Evolutionary conservation across 2,329 filamentous ascomycete species (phyloP).

Genomic region (Trichoderma cornu-damae): DNA sequence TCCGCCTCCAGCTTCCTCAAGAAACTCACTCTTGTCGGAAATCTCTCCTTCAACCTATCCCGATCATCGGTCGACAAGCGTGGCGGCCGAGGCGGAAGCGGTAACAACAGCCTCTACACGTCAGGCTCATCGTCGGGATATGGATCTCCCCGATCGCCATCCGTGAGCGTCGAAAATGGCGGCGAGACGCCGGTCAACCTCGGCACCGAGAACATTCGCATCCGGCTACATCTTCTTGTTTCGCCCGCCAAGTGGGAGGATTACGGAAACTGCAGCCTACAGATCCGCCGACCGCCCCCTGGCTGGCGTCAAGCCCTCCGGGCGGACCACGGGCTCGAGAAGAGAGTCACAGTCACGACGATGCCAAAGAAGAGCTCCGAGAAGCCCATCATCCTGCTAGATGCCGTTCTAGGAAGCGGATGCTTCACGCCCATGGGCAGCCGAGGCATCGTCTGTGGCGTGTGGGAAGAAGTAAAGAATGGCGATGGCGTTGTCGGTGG

Average conservation of each 20-base stretch:
- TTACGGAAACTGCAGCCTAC: slow-evolving; percentile 76
- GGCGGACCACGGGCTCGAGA: slow-evolving; percentile 65
- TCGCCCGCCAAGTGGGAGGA: slow-evolving; percentile 81
- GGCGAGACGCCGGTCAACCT: slow-evolving; percentile 57
- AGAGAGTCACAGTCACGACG: slow-evolving; percentile 74
- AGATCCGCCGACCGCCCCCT: slow-evolving; percentile 70
- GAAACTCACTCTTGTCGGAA: slow-evolving; percentile 65
- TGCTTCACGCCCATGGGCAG: slow-evolving; percentile 80
- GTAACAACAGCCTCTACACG: slow-evolving; percentile 57
- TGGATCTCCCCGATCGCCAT: slow-evolving; percentile 50
- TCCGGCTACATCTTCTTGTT: slow-evolving; percentile 78
- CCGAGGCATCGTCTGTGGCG: slow-evolving; percentile 80
- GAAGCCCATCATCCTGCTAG: slow-evolving; percentile 61
- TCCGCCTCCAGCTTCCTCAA: slow-evolving; percentile 78
- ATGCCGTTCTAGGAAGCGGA: slow-evolving; percentile 77
- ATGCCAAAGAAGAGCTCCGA: slow-evolving; percentile 59
- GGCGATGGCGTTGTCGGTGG: slow-evolving; percentile 52
- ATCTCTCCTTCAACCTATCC: slow-evolving; percentile 72
- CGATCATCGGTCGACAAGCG: slow-evolving; percentile 66
- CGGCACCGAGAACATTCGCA: slow-evolving; percentile 65
- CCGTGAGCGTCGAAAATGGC: slow-evolving; percentile 50
- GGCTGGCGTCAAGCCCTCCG: slow-evolving; percentile 55
- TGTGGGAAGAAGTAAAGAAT: slow-evolving; percentile 73
- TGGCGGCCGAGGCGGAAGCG: slow-evolving; percentile 42
- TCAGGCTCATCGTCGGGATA: slow-evolving; percentile 50